Base-by-base conservation (phyloP, 257 asterid species). In the Penstemon newberryi region DNA sequence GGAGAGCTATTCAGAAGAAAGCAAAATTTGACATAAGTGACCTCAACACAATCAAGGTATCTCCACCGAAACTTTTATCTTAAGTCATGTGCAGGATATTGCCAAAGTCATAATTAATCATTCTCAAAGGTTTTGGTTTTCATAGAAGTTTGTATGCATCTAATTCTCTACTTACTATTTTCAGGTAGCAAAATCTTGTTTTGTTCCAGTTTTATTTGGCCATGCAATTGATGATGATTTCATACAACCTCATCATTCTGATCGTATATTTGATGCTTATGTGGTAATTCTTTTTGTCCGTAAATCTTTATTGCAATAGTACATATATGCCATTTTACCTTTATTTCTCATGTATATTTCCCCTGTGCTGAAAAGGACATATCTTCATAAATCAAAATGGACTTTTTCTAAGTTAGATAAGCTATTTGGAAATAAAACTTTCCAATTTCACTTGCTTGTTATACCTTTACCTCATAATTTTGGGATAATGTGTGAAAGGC, bases 201-300 rank as follows among this genome's bases (percentile, higher is more conserved):
- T 89, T 67, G 96, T 92, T 64, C 98, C 98, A 0, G 97, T 78
- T 73, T 75, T 92, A 38, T 84, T 92, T 68, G 97, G 98, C 69
- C 98, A 92, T 77, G 97, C 89, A 39, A 78, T 75, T 50, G 98
- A 87, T 2, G 98, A 92, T 63, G 97, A 92, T 78, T 92, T 92
- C 83, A 89, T 92, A 74, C 89, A 78, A 56, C 98, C 98, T 70
- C 97, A 87, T 85, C 98, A 92, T 70, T 89, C 98, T 67, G 98
- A 92, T 77, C 86, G 87, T 37, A 79, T 92, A 64, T 86, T 71
- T 71, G 89, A 88, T 42, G 93, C 90, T 63, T 92, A 89, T 80
- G 83, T 80, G 91, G 98, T 92, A 86, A 76, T 41, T 66, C 45
- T 68, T 65, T 65, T 73, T 40, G 40, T 55, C 25, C 15, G 11